Conservation (phyloP, 2,329 filamentous ascomycete species). For the Colletotrichum brevisporum region DNA sequence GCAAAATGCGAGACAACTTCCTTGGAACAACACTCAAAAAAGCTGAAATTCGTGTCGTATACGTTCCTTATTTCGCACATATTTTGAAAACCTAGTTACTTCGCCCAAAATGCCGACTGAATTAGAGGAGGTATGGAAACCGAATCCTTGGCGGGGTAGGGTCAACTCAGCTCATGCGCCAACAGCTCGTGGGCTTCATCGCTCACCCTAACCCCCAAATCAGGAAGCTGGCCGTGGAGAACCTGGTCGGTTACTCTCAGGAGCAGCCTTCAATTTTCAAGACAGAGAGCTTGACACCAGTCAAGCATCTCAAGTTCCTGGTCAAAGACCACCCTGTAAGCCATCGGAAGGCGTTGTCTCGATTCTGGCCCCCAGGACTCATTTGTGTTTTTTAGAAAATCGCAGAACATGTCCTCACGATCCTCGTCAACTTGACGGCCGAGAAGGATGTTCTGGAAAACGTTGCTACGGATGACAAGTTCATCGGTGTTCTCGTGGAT, state of each 20-base stretch:
- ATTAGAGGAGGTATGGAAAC: constrained; percentile 76
- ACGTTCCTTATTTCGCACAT: neutral
- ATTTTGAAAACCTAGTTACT: neutral
- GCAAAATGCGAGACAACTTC: constrained; percentile 25
- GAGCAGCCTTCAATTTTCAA: constrained; percentile 88
- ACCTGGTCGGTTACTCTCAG: constrained; percentile 86
- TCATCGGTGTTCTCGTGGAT: constrained; percentile 80
- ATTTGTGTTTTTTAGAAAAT: constrained; percentile 72
- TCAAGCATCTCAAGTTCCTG: constrained; percentile 90
- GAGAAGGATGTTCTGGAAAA: constrained; percentile 82
- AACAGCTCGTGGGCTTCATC: constrained; percentile 91
- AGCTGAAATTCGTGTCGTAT: constrained; percentile 6
- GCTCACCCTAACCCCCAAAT: constrained; percentile 93
- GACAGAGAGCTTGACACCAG: constrained; percentile 79
- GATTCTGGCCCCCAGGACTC: neutral
- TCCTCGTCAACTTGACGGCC: constrained; percentile 87
- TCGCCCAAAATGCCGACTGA: constrained; percentile 76
- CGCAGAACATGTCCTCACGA: constrained; percentile 91
- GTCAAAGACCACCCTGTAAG: constrained; percentile 85
- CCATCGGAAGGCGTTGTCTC: constrained; percentile 27
- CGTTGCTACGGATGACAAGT: constrained; percentile 83
- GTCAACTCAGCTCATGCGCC: constrained; percentile 21
- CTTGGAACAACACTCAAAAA: constrained; percentile 24
- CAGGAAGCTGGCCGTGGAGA: constrained; percentile 86
- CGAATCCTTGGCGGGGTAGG: constrained; percentile 17